Conservation (phyloP, 345 rosid genomes). For the Populus pruinosa region DNA sequence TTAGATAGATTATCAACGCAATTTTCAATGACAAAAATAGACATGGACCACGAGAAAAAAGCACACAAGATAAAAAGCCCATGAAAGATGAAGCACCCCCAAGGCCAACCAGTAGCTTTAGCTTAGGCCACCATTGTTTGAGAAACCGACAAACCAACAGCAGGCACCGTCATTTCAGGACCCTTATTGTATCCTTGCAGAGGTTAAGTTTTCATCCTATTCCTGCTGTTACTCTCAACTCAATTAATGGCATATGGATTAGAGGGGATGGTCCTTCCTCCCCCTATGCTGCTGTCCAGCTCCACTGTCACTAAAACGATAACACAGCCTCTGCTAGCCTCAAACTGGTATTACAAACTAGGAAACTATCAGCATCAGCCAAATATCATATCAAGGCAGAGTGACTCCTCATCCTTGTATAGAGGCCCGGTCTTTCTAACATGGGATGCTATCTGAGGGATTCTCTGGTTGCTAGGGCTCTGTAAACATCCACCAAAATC, state of each 20-base stretch:
- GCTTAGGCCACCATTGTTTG: neutral
- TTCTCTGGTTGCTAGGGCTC: slow-evolving; percentile 43
- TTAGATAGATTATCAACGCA: too few relatives aligned
- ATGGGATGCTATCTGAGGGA: slow-evolving; percentile 21
- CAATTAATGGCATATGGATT: too few relatives aligned
- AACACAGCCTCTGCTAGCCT: neutral
- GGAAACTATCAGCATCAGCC: too few relatives aligned
- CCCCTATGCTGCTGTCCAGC: neutral
- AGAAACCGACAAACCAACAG: neutral
- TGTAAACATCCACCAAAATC: slow-evolving; percentile 12
- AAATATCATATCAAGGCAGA: neutral
- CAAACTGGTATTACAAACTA: neutral
- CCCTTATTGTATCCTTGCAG: neutral
- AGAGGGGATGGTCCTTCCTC: neutral
- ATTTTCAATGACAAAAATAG: too few relatives aligned
- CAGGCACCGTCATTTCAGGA: neutral
- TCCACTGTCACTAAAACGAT: neutral
- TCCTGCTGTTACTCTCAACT: neutral
- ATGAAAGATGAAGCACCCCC: too few relatives aligned
- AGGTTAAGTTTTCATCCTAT: neutral
- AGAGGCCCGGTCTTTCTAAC: neutral
- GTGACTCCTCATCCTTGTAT: neutral
- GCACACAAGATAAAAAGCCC: too few relatives aligned
- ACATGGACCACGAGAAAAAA: too few relatives aligned
- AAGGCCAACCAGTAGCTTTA: neutral